A percentile compares a stretch with the other conserved stretches of the same genome.
These are phyloP conservation scores for Botrytis fragariae DNA, from an alignment of 2,329 filamentous ascomycete genomes.

Conservation along the genomic window DNA sequence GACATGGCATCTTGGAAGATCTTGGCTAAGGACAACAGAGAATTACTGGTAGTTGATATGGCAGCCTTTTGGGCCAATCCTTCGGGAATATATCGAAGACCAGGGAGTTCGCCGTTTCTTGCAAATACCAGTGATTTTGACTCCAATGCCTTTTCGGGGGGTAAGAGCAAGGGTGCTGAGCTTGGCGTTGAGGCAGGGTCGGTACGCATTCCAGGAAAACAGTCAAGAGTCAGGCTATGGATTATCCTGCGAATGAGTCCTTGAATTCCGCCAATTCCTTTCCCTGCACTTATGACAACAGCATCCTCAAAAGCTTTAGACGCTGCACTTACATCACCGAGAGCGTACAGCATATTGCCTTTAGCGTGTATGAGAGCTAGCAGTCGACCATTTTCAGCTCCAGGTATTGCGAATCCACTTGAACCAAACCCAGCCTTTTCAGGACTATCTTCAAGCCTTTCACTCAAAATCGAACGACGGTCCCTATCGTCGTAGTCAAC, in stretches of 20 bases:
- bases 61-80: constrained; percentile 74
- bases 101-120: constrained; percentile 72
- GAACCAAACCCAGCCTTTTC: constrained; percentile 58
- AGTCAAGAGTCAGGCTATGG: constrained; percentile 58
- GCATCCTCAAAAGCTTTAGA: constrained; percentile 93
- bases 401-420: constrained; percentile 82
- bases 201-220: constrained; percentile 40
- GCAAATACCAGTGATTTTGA: constrained; percentile 83
- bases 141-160: constrained; percentile 77
- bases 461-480: constrained; percentile 25
- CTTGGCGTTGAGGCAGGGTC: constrained; percentile 23
- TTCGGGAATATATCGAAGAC: constrained; percentile 69
- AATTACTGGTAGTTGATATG: constrained; percentile 92
- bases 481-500: constrained; percentile 36
- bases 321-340: constrained; percentile 77
- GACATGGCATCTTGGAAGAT: constrained; percentile 97
- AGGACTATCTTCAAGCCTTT: constrained; percentile 24
- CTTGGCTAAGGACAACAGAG: constrained; percentile 88
- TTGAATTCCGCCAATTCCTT: constrained; percentile 66
- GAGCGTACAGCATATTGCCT: constrained; percentile 93
- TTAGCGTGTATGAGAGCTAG: constrained; percentile 94
- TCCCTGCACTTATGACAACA: constrained; percentile 81
- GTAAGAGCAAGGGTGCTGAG: constrained; percentile 65
- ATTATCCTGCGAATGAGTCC: constrained; percentile 78
- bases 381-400: constrained; percentile 86